These are phyloP conservation scores for Nigrospora osmanthi DNA, from an alignment of 2,329 filamentous ascomycete genomes.

Conservation along the genomic window DNA sequence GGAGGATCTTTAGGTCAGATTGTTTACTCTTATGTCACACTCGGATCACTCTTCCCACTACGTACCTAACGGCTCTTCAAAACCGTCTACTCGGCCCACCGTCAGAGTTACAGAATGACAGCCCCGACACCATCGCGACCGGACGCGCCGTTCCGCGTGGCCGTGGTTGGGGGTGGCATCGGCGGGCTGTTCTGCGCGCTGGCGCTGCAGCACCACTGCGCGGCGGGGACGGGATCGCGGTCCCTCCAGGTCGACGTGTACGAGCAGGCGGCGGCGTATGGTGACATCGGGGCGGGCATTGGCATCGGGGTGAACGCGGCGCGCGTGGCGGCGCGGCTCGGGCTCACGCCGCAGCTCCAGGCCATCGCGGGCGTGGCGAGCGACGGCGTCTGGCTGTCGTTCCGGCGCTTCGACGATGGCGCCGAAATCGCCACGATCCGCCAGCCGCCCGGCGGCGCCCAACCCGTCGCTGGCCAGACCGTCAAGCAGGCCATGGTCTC, in stretches of 20 bases:
- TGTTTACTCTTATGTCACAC: too few species aligned
- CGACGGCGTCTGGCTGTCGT: slow-evolving; percentile 22
- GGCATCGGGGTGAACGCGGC: slow-evolving; percentile 26
- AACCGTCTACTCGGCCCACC: too few species aligned
- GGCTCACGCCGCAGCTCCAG: slow-evolving; percentile 19
- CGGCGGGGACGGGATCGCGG: background rate
- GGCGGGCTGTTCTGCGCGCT: slow-evolving; percentile 27
- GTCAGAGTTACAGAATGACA: too few species aligned
- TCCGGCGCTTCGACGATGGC: slow-evolving; percentile 24
- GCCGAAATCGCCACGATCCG: slow-evolving; percentile 21
- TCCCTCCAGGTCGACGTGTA: slow-evolving; percentile 21
- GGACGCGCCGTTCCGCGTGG: slow-evolving; percentile 11
- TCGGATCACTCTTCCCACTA: too few species aligned
- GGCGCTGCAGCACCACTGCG: slow-evolving; percentile 22
- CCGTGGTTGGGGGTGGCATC: slow-evolving; percentile 31
- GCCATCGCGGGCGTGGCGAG: slow-evolving; percentile 17
- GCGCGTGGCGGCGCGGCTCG: slow-evolving; percentile 22
- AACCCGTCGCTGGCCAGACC: slow-evolving; percentile 7
- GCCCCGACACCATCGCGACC: too few species aligned
- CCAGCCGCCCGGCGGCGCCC: slow-evolving; percentile 2
- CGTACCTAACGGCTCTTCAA: too few species aligned
- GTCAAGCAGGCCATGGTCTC: slow-evolving; percentile 8
- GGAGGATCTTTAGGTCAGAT: too few species aligned
- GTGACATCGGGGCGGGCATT: slow-evolving; percentile 26
- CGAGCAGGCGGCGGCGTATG: slow-evolving; percentile 24